A percentile compares a stretch with the other conserved stretches of the same genome.
These are phyloP conservation scores for Podospora sp. DNA, from an alignment of 495 filamentous ascomycete genomes.

Conservation along the genomic window DNA sequence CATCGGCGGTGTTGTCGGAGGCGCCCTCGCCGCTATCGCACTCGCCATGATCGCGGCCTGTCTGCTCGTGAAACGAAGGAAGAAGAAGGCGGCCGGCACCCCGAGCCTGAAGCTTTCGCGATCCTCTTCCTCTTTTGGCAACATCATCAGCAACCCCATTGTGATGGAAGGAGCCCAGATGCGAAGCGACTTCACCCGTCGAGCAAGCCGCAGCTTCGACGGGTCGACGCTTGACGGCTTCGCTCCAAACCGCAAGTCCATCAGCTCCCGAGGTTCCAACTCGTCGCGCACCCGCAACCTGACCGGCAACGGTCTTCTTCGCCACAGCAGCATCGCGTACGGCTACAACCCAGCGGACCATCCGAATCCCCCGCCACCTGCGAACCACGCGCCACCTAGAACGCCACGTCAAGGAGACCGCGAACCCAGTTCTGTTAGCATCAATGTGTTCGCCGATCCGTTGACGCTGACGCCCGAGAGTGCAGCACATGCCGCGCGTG, in stretches of 20 bases:
- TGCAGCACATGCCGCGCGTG: conserved; percentile 13
- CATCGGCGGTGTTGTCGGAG: conserved; percentile 34
- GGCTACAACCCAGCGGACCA: conserved; percentile 13
- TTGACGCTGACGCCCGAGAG: conserved; percentile 40
- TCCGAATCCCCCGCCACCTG: conserved; percentile 10
- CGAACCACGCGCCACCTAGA: conserved; percentile 21
- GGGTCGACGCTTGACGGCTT: background rate
- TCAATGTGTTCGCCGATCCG: conserved; percentile 71
- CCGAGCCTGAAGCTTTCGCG: conserved; percentile 41
- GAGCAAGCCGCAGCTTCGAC: conserved; percentile 6
- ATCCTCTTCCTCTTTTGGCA: conserved; percentile 50
- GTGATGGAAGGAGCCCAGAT: conserved; percentile 36
- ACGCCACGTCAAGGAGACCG: conserved; percentile 40
- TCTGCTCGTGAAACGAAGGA: conserved; percentile 34
- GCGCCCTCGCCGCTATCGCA: conserved; percentile 30
- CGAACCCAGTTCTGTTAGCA: conserved; percentile 64
- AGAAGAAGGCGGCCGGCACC: conserved; percentile 17
- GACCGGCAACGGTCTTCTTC: background rate
- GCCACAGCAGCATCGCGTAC: conserved; percentile 26
- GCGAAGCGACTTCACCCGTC: conserved; percentile 42
- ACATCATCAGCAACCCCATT: conserved; percentile 49
- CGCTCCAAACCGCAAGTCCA: background rate
- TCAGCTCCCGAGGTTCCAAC: background rate
- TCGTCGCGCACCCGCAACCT: background rate
- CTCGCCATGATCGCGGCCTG: conserved; percentile 37